Evolutionary conservation across 495 filamentous ascomycete species (phyloP).

Genomic region (Jackrogersella minutella): DNA sequence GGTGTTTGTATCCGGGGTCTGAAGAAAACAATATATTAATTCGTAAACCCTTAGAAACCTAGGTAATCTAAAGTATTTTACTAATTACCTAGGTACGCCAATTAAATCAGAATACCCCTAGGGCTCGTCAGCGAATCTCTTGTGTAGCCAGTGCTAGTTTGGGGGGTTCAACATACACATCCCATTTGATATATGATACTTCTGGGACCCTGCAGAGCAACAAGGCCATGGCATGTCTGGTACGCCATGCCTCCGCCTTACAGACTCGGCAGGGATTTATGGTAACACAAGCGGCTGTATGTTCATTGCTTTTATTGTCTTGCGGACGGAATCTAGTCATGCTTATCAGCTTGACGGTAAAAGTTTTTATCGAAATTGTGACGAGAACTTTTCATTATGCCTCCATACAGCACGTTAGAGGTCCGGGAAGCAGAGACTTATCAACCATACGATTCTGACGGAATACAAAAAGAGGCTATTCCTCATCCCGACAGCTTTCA

Average conservation of each 20-base stretch:
- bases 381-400: not conserved
- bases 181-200: not conserved
- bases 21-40: no score
- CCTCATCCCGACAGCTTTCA: not conserved
- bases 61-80: no score
- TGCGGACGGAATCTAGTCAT: not conserved
- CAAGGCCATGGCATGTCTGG: no score
- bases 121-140: no score
- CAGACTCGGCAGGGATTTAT: not conserved
- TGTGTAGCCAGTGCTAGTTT: no score
- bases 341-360: not conserved
- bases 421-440: not conserved
- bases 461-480: conserved; percentile 11
- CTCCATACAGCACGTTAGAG: conserved; percentile 25
- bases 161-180: no score
- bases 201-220: not conserved
- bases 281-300: conserved; percentile 6
- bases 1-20: no score
- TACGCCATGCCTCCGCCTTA: not conserved
- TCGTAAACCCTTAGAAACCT: no score
- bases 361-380: not conserved
- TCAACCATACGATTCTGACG: not conserved
- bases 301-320: not conserved
- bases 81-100: no score
- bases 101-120: no score